Conservation (phyloP, 2,329 filamentous ascomycete species). For the Dryadomyces sulphureus region DNA sequence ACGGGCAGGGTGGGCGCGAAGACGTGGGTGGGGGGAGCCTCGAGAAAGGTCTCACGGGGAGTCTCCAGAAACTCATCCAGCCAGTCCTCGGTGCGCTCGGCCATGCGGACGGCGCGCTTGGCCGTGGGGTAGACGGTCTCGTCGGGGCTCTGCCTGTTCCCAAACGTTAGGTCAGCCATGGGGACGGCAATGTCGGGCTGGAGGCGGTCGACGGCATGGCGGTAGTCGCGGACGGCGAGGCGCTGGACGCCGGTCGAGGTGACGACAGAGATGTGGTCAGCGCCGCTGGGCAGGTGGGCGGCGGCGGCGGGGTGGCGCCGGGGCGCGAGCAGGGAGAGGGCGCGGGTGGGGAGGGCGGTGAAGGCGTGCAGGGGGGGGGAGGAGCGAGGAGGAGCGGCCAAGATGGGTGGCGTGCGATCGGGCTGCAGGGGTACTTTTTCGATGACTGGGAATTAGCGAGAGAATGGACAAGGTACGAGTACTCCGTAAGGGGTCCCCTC, state of each 20-base stretch:
- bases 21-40: constrained; percentile 20
- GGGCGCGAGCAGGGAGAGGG: constrained; percentile 58
- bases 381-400: background rate
- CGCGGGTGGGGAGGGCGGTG: constrained; percentile 51
- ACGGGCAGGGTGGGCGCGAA: constrained; percentile 62
- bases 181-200: constrained; percentile 69
- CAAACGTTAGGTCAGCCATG: constrained; percentile 52
- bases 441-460: constrained; percentile 4
- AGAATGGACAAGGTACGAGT: too few species aligned
- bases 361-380: constrained; percentile 54
- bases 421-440: constrained; percentile 6
- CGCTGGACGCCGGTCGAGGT: constrained; percentile 76
- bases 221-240: constrained; percentile 55
- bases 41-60: constrained; percentile 13
- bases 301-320: constrained; percentile 63
- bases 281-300: constrained; percentile 56
- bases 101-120: constrained; percentile 72
- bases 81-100: constrained; percentile 74
- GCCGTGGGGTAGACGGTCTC: constrained; percentile 24
- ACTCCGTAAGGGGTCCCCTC: background rate
- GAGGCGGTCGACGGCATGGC: constrained; percentile 46
- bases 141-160: constrained; percentile 3
- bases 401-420: constrained; percentile 7
- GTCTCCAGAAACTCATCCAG: constrained; percentile 49
- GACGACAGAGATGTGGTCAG: constrained; percentile 57